phyloP scores from a whole-genome alignment of 2,329 filamentous ascomycete genomes.

The Ceratocystis papillata region DNA sequence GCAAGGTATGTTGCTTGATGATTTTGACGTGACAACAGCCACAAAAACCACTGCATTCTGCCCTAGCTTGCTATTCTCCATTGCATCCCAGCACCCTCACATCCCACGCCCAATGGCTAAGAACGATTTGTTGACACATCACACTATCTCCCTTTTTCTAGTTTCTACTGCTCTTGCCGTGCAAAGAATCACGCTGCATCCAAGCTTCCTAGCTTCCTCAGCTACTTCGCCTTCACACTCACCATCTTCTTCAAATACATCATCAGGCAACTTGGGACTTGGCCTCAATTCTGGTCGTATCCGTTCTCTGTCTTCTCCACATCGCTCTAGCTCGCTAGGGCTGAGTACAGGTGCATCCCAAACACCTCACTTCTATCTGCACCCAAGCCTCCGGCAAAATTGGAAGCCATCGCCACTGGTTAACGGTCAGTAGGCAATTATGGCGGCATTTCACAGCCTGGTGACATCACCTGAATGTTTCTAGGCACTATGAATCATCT shows the following conservation, averaged over 20 bases:
- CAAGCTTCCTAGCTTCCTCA: conserved; percentile 6
- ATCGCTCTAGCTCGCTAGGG: conserved; percentile 9
- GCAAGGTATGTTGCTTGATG: conserved; percentile 9
- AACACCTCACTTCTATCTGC: conserved; percentile 14
- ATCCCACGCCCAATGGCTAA: neutral
- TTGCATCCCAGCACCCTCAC: neutral
- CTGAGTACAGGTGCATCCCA: neutral
- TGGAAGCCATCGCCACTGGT: conserved; percentile 5
- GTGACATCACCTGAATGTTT: neutral
- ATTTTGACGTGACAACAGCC: neutral
- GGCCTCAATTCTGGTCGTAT: neutral
- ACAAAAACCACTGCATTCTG: neutral
- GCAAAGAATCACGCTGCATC: conserved; percentile 10
- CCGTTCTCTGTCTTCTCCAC: conserved; percentile 15
- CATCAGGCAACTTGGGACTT: neutral
- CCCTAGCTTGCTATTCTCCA: neutral
- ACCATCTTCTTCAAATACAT: neutral
- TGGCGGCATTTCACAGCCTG: neutral
- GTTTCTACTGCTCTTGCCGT: conserved; percentile 11
- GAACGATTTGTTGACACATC: neutral
- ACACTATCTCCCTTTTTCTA: neutral
- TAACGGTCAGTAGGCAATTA: neutral
- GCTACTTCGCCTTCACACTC: neutral
- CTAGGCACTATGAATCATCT: neutral
- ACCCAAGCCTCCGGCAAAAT: conserved; percentile 6